A percentile compares a stretch with the other conserved stretches of the same genome.
phyloP scores from a whole-genome alignment of 1,139 yeast genomes.

The Geotrichum histeridarum region DNA sequence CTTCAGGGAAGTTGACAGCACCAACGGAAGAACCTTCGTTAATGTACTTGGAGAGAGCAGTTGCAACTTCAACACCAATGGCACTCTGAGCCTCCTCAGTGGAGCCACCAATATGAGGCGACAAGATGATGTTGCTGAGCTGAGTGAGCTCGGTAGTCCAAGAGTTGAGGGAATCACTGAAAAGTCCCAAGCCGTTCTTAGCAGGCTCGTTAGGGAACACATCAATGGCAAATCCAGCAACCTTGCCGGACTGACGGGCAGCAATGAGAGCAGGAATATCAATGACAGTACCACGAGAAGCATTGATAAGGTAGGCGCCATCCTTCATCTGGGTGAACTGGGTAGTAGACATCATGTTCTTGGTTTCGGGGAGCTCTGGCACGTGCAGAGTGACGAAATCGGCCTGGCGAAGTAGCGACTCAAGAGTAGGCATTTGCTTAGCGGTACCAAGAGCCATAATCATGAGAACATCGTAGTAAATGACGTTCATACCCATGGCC shows the following conservation, averaged over 20 bases:
- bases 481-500: slow-evolving; percentile 95
- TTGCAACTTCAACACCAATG: slow-evolving; percentile 91
- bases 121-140: slow-evolving; percentile 80
- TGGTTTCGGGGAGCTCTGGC: slow-evolving; percentile 90
- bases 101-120: slow-evolving; percentile 99
- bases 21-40: slow-evolving; percentile 96
- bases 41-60: slow-evolving; percentile 80
- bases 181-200: slow-evolving; percentile 83
- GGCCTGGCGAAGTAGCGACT: slow-evolving; percentile 71
- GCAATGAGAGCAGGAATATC: slow-evolving; percentile 90
- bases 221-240: slow-evolving; percentile 96
- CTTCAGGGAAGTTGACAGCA: slow-evolving; percentile 99
- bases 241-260: slow-evolving; percentile 87
- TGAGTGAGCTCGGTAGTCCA: slow-evolving; percentile 83
- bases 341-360: slow-evolving; percentile 80
- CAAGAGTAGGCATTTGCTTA: slow-evolving; percentile 79
- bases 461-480: slow-evolving; percentile 86
- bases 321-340: slow-evolving; percentile 96
- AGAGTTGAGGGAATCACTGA: slow-evolving; percentile 62
- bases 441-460: slow-evolving; percentile 98
- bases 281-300: slow-evolving; percentile 96
- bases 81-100: slow-evolving; percentile 99
- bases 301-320: slow-evolving; percentile 90
- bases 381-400: slow-evolving; percentile 94
- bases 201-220: slow-evolving; percentile 98